Conservation (phyloP, 164 flowering plant species). For the Saururus chinensis region DNA sequence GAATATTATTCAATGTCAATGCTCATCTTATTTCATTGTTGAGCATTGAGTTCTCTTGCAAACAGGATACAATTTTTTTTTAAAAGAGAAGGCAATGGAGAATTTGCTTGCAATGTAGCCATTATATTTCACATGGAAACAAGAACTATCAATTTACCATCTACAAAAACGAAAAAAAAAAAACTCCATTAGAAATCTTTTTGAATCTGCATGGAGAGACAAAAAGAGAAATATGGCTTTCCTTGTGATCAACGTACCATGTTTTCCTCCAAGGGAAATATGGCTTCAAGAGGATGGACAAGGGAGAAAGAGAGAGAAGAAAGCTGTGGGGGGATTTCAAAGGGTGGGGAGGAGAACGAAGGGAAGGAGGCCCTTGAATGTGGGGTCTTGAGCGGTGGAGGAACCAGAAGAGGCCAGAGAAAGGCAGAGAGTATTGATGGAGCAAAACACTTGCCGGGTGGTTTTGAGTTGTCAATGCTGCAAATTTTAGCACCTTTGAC, state of each 20-base stretch:
- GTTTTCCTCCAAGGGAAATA: neutral
- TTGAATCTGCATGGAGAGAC: neutral
- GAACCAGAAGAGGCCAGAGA: neutral
- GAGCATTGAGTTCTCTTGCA: too few relatives aligned
- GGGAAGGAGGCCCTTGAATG: neutral
- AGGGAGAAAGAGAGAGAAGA: neutral
- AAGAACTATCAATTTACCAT: neutral
- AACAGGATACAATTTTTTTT: too few relatives aligned
- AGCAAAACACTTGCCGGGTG: neutral
- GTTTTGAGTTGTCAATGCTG: neutral
- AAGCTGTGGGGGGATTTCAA: neutral
- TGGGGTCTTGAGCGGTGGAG: neutral
- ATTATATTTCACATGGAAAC: neutral
- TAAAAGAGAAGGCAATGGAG: neutral
- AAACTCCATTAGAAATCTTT: neutral
- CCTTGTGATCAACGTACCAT: neutral
- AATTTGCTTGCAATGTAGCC: neutral
- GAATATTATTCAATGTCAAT: too few relatives aligned
- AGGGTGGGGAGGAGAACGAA: neutral
- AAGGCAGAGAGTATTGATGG: too few relatives aligned
- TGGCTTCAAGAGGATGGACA: neutral
- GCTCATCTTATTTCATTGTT: too few relatives aligned
- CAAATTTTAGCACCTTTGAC: neutral
- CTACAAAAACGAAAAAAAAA: neutral
- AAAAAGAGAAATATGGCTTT: too few relatives aligned